Evolutionary conservation across 2,329 filamentous ascomycete species (phyloP).

Genomic region (Nigrospora osmanthi): DNA sequence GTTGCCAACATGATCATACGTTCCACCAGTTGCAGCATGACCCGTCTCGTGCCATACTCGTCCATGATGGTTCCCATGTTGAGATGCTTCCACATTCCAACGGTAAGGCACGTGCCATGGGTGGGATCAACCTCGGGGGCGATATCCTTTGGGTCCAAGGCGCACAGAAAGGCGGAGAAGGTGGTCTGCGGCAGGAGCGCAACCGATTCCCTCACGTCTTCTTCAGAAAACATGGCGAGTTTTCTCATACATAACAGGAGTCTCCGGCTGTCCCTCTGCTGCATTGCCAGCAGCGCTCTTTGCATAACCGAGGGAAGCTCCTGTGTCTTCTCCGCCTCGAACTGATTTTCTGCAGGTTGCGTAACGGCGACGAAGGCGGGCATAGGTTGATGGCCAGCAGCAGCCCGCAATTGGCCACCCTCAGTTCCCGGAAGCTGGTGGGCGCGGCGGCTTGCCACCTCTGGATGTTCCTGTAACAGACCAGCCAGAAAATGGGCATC

Average conservation of each 20-base stretch:
- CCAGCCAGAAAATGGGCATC: no score
- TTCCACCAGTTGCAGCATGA: slow-evolving; percentile 28
- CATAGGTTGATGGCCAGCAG: no score
- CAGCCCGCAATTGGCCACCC: no score
- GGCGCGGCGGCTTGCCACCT: no score
- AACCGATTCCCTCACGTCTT: slow-evolving; percentile 21
- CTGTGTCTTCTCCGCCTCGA: no score
- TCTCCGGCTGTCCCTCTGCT: slow-evolving; percentile 10
- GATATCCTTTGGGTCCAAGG: slow-evolving; percentile 49
- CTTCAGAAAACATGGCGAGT: slow-evolving; percentile 12
- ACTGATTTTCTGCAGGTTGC: no score
- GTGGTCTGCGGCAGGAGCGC: slow-evolving; percentile 39
- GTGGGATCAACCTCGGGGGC: slow-evolving; percentile 40
- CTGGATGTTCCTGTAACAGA: no score
- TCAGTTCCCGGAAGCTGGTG: no score
- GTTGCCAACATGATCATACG: slow-evolving; percentile 25
- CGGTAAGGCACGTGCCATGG: slow-evolving; percentile 28
- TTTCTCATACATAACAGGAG: slow-evolving; percentile 10
- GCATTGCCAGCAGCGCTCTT: slow-evolving; percentile 11
- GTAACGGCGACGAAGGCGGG: no score
- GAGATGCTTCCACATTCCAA: slow-evolving; percentile 31
- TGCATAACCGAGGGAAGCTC: no score
- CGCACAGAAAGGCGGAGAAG: slow-evolving; percentile 56
- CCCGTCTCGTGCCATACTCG: slow-evolving; percentile 33
- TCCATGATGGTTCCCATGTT: slow-evolving; percentile 29